phyloP scores from a whole-genome alignment of 371 early-diverging fungal genomes.

The Mucor mucedo region DNA sequence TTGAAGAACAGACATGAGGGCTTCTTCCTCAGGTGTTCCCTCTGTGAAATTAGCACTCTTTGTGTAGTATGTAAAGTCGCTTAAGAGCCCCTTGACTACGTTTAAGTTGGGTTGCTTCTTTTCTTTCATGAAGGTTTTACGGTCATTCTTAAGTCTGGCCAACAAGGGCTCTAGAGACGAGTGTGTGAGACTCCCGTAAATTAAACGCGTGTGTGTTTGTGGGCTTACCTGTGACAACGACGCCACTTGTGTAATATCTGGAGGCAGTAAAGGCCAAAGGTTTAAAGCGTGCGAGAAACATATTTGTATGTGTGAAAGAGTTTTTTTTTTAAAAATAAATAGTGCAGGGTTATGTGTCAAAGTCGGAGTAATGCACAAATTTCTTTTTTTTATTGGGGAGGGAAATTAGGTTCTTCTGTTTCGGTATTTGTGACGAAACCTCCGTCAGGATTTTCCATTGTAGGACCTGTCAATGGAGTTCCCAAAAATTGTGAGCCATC shows the following conservation, averaged over 20 bases:
- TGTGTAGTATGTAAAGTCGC: conserved; percentile 75
- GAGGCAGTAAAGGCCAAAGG: conserved; percentile 9
- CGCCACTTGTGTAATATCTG: conserved; percentile 23
- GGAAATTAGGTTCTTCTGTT: background rate
- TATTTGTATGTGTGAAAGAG: background rate
- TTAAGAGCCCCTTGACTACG: conserved; percentile 73
- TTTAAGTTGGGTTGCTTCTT: conserved; percentile 71
- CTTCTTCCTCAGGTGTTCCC: conserved; percentile 49
- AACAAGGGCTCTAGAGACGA: conserved; percentile 36
- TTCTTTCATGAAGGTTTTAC: conserved; percentile 75
- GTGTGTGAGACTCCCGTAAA: background rate
- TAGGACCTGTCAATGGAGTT: conserved; percentile 34
- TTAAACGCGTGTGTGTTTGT: background rate
- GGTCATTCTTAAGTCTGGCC: conserved; percentile 63
- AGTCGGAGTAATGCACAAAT: no score
- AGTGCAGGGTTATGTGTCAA: background rate
- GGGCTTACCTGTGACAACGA: conserved; percentile 19
- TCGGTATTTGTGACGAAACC: background rate
- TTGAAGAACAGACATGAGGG: conserved; percentile 63
- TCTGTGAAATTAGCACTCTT: conserved; percentile 60
- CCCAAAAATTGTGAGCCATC: conserved; percentile 44
- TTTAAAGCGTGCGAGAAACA: conserved; percentile 19
- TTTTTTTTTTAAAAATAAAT: background rate
- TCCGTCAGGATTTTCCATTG: background rate
- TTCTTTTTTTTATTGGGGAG: conserved; percentile 7